Base-by-base conservation (phyloP, 2,329 filamentous ascomycete genomes). In the Cordyceps tenuipes region DNA sequence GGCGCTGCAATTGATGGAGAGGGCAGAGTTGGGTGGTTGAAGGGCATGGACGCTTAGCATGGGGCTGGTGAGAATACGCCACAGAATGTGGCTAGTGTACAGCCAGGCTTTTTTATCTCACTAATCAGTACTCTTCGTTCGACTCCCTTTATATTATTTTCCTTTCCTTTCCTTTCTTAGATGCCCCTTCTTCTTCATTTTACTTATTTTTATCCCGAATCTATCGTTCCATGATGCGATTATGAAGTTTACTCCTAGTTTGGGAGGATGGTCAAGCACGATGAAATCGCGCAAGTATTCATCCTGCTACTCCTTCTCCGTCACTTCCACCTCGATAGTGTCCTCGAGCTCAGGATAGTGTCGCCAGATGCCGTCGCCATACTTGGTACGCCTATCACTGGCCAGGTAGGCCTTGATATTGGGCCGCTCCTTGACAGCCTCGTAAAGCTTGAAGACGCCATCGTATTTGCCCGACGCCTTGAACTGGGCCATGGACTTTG, bases 271-370 rank as follows among this genome's bases (percentile, higher is more conserved):
- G 12, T 36, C 8, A 13, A 10, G 12, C 9, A 36, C 6, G 34
- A 43, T 29, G 29, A 17, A 17, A 10, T 23, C n/a, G 19, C 2
- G n/a, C n/a, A 46, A 17, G n/a, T 7, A 6, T 29, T 29, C 31
- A 50, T 34, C 17, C 8, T 1, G 12, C 23, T 48, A 57, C 15
- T 57, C 31, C 7, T 36, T 41, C 19, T 43, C 2, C 3, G 31
- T 49, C 46, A 57, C 54, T 15, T 58, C 56, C 8, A 36, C 56
- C 36, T 58, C 47, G 13, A 58, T 51, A 12, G 56, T 58, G 7
- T 79, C 72, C 48, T 92, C 89, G 55, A 93, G 71, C 75, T 92
- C 89, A 2, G 84, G 79, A 67, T 93, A 92, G 66, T 89, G 76
- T 41, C 89, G 79, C 69, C 84, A 93, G 48, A 93, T 80, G 1